Evolutionary conservation across 2,329 filamentous ascomycete species (phyloP).

Genomic region (Aureobasidium sp.): DNA sequence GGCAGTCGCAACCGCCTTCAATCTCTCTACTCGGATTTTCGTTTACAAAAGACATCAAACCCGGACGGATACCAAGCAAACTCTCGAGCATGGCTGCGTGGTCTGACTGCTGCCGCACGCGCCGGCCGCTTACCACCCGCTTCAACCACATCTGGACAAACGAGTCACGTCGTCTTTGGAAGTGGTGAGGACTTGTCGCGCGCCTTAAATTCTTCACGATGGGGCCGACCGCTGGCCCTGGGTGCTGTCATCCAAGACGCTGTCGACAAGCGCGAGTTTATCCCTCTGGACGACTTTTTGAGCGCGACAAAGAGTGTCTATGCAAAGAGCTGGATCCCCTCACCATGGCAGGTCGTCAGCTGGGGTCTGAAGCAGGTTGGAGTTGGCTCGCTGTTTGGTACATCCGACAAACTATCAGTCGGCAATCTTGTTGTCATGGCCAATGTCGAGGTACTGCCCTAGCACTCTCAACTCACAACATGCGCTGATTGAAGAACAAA

Average conservation of each 20-base stretch:
- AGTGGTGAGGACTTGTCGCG: conserved; percentile 58
- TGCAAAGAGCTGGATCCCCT: conserved; percentile 58
- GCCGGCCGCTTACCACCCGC: conserved; percentile 47
- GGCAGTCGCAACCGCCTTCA: conserved; percentile 62
- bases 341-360: conserved; percentile 62
- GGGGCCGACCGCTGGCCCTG: conserved; percentile 73
- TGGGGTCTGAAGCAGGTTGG: conserved; percentile 72
- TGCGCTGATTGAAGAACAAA: not conserved
- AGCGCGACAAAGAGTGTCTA: conserved; percentile 63
- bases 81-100: conserved; percentile 68
- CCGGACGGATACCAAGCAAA: conserved; percentile 82
- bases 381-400: conserved; percentile 33
- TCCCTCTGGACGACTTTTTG: conserved; percentile 65
- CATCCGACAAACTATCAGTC: conserved; percentile 48
- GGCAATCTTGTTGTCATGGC: conserved; percentile 61
- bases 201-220: conserved; percentile 67
- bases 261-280: conserved; percentile 59
- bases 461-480: not conserved
- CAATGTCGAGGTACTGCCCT: conserved; percentile 49
- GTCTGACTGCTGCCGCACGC: conserved; percentile 61
- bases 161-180: conserved; percentile 41
- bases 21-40: conserved; percentile 84
- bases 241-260: conserved; percentile 74
- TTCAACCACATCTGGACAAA: conserved; percentile 18
- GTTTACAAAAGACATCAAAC: conserved; percentile 65